These are phyloP conservation scores for Aspergillus amoenus DNA, from an alignment of 2,329 filamentous ascomycete species.

Conservation along the genomic window DNA sequence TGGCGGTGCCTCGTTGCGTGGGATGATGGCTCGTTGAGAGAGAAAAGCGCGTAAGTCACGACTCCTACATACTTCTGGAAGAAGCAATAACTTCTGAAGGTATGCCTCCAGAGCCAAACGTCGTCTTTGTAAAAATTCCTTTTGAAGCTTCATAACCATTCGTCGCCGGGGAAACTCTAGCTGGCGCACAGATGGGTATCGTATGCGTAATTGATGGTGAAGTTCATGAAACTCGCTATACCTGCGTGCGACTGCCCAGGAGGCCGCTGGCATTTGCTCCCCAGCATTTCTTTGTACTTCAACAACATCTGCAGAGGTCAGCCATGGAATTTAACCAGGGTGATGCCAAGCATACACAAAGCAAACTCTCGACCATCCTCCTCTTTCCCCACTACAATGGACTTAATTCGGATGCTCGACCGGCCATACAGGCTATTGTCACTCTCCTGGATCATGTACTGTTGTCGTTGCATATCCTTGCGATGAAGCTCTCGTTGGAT, in stretches of 20 bases:
- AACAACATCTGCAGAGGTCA: constrained; percentile 63
- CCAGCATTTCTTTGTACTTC: constrained; percentile 88
- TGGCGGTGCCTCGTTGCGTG: constrained; percentile 57
- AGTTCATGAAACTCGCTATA: constrained; percentile 98
- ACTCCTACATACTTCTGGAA: constrained; percentile 92
- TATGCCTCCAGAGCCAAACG: constrained; percentile 82
- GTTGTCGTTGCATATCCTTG: constrained; percentile 93
- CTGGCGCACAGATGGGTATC: constrained; percentile 83
- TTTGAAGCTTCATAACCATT: constrained; percentile 94
- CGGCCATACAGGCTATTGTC: constrained; percentile 96
- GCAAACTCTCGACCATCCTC: constrained; percentile 92
- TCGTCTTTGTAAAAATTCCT: constrained; percentile 90
- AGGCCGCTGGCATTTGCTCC: constrained; percentile 94
- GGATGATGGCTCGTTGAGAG: constrained; percentile 78
- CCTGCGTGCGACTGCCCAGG: constrained; percentile 86
- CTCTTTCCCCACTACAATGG: constrained; percentile 87
- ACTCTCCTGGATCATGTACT: constrained; percentile 96
- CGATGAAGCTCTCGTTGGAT: constrained; percentile 86
- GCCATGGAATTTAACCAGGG: not conserved
- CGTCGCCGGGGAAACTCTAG: constrained; percentile 90
- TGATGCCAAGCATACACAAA: constrained; percentile 56
- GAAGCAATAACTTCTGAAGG: constrained; percentile 72
- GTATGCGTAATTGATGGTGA: constrained; percentile 79
- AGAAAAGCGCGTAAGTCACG: constrained; percentile 89
- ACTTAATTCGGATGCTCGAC: constrained; percentile 84